Percentiles rank a stretch among this genome's conserved stretches.
phyloP scores from a whole-genome alignment of 495 filamentous ascomycete genomes.

The Talaromyces thailandensis region DNA sequence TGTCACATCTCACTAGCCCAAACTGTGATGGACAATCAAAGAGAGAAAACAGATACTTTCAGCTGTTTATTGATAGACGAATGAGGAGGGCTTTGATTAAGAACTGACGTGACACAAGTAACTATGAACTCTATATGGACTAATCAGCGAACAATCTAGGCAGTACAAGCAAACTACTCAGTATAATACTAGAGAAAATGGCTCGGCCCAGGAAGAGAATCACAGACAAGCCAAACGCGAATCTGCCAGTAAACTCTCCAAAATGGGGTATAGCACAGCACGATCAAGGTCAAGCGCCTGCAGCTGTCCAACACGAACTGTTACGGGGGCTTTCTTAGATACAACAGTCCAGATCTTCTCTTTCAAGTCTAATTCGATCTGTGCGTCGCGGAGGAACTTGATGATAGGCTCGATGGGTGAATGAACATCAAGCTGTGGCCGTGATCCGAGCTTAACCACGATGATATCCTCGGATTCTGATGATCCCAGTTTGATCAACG shows the following conservation, averaged over 20 bases:
- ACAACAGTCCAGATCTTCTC: conserved; percentile 29
- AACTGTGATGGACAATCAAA: background rate
- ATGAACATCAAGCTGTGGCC: conserved; percentile 25
- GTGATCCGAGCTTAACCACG: conserved; percentile 19
- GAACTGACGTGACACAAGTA: background rate
- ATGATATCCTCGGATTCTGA: conserved; percentile 16
- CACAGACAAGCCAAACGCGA: conserved; percentile 3
- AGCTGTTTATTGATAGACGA: background rate
- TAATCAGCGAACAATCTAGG: no score
- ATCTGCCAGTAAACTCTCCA: conserved; percentile 38
- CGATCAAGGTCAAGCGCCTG: conserved; percentile 21
- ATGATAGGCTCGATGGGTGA: conserved; percentile 17
- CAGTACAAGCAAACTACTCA: no score
- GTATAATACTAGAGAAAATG: no score
- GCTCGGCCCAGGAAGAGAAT: background rate
- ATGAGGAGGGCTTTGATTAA: background rate
- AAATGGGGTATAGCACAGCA: conserved; percentile 25
- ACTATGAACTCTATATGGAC: no score
- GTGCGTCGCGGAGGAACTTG: conserved; percentile 26
- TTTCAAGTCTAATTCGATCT: conserved; percentile 33
- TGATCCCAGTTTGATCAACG: conserved; percentile 6
- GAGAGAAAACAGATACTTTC: background rate
- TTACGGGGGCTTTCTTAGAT: conserved; percentile 8
- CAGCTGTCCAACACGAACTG: conserved; percentile 22
- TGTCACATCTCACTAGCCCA: background rate